Base-by-base conservation (phyloP, 1,284 basidiomycete species). In the Trametes pubescens region DNA sequence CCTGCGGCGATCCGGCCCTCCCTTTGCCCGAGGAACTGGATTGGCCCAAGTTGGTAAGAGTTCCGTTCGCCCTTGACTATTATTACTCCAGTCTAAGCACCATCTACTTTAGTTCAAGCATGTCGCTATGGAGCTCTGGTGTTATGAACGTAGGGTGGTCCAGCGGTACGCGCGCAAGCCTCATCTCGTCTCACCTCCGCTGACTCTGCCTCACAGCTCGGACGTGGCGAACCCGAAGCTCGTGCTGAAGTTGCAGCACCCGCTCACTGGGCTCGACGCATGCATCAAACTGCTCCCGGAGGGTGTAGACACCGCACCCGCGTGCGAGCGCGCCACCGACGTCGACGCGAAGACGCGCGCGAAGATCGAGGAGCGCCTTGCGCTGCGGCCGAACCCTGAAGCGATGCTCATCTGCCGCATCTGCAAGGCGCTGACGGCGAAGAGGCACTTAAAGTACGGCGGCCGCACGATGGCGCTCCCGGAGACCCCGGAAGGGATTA, bases 211-310 rank as follows among this genome's bases (percentile, higher is more conserved):
- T 4, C 21, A 24, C 43, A 46, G 43, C 21, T n/a, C 43, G 21
- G 21, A 46, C n/a, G 4, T 8, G n/a, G 18, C 43, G 18, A n/a
- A 46, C 11, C 7, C 43, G 5, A 46, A 46, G 43, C n/a, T 43
- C 32, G 43, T 58, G 16, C 40, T 57, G 22, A 22, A 38, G 22
- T 2, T 16, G 29, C 6, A 2, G 10, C 62, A 63, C 52, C 2
- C 13, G 0, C 51, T 55, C 26, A 32, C 43, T 0, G 57, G 51
- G 3, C 29, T 37, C 18, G 37, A 51, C 21, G 47, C 57, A 26
- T 54, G 62, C 21, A 7, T 63, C 29, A 51, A 59, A 38, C 46
- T 63, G 34, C 21, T 59, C 22, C 51, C 62, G 18, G 47, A 55
- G 34, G 57, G 52, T 3, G 57, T 26, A 0, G 62, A 63, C 51